phyloP scores from a whole-genome alignment of 371 early-diverging fungal species.

The Mucor racemosus region DNA sequence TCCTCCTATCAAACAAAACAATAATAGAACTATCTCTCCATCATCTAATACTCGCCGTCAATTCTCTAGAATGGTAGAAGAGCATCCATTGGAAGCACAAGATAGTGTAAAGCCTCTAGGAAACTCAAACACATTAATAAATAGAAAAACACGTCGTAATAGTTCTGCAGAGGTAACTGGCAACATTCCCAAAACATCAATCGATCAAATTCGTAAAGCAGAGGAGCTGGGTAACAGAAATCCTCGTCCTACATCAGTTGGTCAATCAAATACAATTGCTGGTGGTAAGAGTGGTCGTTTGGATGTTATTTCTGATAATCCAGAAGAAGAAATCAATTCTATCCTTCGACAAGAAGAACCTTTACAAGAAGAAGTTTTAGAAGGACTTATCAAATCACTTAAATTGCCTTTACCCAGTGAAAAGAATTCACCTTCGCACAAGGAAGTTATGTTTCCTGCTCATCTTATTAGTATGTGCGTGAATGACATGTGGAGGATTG shows the following conservation, averaged over 20 bases:
- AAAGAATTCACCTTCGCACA: slow-evolving; percentile 77
- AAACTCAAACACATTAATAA: slow-evolving; percentile 18
- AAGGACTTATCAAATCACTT: slow-evolving; percentile 85
- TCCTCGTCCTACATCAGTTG: slow-evolving; percentile 53
- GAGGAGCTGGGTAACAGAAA: slow-evolving; percentile 28
- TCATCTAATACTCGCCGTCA: slow-evolving; percentile 18
- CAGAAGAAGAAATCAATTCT: slow-evolving; percentile 52
- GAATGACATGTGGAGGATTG: slow-evolving; percentile 84
- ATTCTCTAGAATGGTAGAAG: background rate
- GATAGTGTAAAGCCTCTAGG: slow-evolving; percentile 15
- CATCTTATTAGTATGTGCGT: slow-evolving; percentile 86
- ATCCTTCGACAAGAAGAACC: slow-evolving; percentile 74
- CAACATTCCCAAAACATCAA: slow-evolving; percentile 30
- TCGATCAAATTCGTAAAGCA: slow-evolving; percentile 36
- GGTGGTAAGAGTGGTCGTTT: slow-evolving; percentile 25
- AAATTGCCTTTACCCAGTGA: slow-evolving; percentile 88
- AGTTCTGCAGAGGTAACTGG: slow-evolving; percentile 35
- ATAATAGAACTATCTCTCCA: slow-evolving; percentile 26
- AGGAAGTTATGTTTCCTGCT: slow-evolving; percentile 93
- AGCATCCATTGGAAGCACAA: background rate
- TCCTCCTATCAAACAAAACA: slow-evolving; percentile 14
- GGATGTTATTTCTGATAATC: slow-evolving; percentile 30
- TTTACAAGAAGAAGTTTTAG: slow-evolving; percentile 86
- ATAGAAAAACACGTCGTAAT: slow-evolving; percentile 36
- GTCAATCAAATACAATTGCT: slow-evolving; percentile 38